A percentile compares a stretch with the other conserved stretches of the same genome.
Evolutionary conservation across 2,329 filamentous ascomycete species (phyloP).

Genomic region (Aspergillus oerlinghausenensis): DNA sequence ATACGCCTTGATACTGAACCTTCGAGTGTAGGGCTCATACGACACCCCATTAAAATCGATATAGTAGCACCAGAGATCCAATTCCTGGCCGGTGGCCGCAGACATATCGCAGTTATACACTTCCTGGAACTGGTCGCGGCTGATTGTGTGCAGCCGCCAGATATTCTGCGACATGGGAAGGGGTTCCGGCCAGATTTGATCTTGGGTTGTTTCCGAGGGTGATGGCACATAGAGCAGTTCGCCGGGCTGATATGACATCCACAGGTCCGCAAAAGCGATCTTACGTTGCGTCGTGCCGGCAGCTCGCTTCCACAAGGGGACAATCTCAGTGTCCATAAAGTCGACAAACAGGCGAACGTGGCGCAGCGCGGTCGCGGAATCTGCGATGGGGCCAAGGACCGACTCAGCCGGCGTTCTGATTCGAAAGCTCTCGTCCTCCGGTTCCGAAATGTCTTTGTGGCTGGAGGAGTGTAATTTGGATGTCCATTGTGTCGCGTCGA

Average conservation of each 20-base stretch:
- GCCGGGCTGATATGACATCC: slow-evolving; percentile 13
- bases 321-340: slow-evolving; percentile 16
- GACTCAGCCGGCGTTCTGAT: no score
- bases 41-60: slow-evolving; percentile 26
- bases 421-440: no score
- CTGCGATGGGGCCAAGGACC: no score
- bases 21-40: slow-evolving; percentile 17
- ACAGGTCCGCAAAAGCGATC: slow-evolving; percentile 15
- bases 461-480: no score
- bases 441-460: no score
- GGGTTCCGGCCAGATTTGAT: background rate
- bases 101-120: background rate
- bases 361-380: background rate
- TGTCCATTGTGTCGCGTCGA: no score
- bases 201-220: slow-evolving; percentile 4
- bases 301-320: slow-evolving; percentile 7
- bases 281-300: background rate
- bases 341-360: slow-evolving; percentile 15
- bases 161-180: background rate
- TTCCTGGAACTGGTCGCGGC: background rate
- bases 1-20: slow-evolving; percentile 21
- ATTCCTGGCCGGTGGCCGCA: slow-evolving; percentile 12
- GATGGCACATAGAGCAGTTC: slow-evolving; percentile 9
- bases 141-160: slow-evolving; percentile 10
- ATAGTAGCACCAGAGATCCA: slow-evolving; percentile 20